phyloP scores from a whole-genome alignment of 2,329 filamentous ascomycete genomes.

The Capronia coronata region DNA sequence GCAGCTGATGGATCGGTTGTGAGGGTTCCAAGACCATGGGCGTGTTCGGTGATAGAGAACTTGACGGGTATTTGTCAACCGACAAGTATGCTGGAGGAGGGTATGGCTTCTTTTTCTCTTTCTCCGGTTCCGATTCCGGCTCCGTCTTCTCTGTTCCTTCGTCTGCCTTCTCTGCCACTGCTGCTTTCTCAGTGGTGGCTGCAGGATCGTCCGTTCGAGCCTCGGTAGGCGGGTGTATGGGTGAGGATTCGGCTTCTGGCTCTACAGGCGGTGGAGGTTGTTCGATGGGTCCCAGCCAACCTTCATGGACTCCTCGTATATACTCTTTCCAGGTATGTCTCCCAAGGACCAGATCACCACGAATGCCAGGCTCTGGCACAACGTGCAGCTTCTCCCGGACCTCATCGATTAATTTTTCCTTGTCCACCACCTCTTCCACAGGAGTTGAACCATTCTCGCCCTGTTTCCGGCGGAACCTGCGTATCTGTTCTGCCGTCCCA shows the following conservation, averaged over 20 bases:
- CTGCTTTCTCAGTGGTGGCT: slow-evolving; percentile 26
- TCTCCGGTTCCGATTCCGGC: slow-evolving; percentile 35
- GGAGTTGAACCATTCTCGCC: slow-evolving; percentile 47
- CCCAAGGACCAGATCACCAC: slow-evolving; percentile 82
- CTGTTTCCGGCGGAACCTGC: slow-evolving; percentile 56
- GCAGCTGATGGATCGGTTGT: slow-evolving; percentile 68
- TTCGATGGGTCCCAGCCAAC: slow-evolving; percentile 83
- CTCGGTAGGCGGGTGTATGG: slow-evolving; percentile 30
- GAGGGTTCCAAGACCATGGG: slow-evolving; percentile 69
- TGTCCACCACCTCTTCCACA: slow-evolving; percentile 43
- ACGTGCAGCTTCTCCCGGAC: slow-evolving; percentile 62
- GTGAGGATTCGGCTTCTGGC: slow-evolving; percentile 26
- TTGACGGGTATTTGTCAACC: slow-evolving; percentile 62
- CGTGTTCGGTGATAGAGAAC: slow-evolving; percentile 57
- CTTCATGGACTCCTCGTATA: slow-evolving; percentile 84
- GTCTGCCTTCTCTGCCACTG: slow-evolving; percentile 44
- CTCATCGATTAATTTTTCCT: slow-evolving; percentile 56
- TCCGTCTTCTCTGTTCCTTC: slow-evolving; percentile 36
- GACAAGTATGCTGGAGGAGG: slow-evolving; percentile 67
- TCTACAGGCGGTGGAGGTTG: slow-evolving; percentile 41
- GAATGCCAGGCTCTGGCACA: slow-evolving; percentile 63
- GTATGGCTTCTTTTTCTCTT: slow-evolving; percentile 48
- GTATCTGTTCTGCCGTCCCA: slow-evolving; percentile 76
- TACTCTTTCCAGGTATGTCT: slow-evolving; percentile 98
- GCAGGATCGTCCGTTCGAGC: slow-evolving; percentile 30